A percentile compares a stretch with the other conserved stretches of the same genome.
Conservation (phyloP, 306 rosid genomes). For the Acacia melanoxylon region DNA sequence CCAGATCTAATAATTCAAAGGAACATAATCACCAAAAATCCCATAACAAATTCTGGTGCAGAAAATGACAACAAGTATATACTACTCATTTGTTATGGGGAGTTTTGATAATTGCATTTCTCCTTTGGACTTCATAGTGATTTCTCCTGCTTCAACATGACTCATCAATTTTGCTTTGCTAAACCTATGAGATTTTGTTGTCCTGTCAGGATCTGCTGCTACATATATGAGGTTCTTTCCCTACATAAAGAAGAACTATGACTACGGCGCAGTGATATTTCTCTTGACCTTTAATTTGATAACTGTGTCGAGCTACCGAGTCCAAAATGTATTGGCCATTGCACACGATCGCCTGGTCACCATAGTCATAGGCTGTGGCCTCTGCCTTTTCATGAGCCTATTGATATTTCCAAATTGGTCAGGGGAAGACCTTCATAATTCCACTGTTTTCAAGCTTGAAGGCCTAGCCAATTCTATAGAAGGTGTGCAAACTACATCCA, state of each 20-base stretch:
- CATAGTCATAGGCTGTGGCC: slow-evolving; percentile 80
- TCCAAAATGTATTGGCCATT: slow-evolving; percentile 61
- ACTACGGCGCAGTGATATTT: slow-evolving; percentile 87
- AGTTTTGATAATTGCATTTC: too few species aligned
- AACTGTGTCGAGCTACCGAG: slow-evolving; percentile 77
- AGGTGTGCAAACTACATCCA: slow-evolving; percentile 46
- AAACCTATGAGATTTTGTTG: neutral
- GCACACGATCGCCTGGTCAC: slow-evolving; percentile 78
- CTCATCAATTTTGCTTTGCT: neutral
- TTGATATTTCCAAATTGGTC: slow-evolving; percentile 91
- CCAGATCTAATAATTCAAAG: neutral
- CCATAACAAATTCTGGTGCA: too few species aligned
- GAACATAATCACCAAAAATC: too few species aligned
- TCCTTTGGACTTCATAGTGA: too few species aligned
- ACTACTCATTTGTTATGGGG: too few species aligned
- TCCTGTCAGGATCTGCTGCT: slow-evolving; percentile 64
- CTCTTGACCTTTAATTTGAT: slow-evolving; percentile 86
- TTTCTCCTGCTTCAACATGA: neutral
- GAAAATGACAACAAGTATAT: too few species aligned
- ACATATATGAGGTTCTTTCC: slow-evolving; percentile 92
- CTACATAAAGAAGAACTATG: slow-evolving; percentile 85
- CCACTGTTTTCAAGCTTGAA: slow-evolving; percentile 79
- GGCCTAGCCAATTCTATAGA: slow-evolving; percentile 87
- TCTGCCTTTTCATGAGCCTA: slow-evolving; percentile 86
- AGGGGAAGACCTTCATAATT: slow-evolving; percentile 82